Conservation (phyloP, 108 stramenopile genomes). For the Nitzschia putrida region DNA sequence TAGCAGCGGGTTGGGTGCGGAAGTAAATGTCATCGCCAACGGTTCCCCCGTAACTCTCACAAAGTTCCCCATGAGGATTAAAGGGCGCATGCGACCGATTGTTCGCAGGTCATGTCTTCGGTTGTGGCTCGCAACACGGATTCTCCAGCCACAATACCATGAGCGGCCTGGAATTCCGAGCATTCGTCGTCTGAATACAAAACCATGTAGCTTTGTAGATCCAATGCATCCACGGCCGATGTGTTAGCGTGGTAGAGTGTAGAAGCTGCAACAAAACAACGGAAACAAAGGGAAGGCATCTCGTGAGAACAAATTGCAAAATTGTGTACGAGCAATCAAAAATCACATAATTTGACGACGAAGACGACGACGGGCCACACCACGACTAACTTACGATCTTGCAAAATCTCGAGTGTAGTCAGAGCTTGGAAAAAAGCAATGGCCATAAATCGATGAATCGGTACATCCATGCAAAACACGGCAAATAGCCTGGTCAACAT, state of each 20-base stretch:
- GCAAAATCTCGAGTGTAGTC: background rate
- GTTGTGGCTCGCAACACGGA: background rate
- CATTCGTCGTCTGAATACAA: background rate
- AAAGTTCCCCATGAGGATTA: background rate
- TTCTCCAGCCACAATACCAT: background rate
- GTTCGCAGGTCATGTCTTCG: background rate
- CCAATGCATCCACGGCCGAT: background rate
- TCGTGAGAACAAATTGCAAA: too few species aligned
- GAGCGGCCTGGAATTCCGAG: background rate
- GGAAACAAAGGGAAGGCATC: too few species aligned
- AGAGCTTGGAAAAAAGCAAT: background rate
- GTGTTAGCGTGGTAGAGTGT: background rate
- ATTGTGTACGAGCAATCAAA: too few species aligned
- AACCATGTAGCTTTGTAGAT: background rate
- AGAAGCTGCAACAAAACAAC: background rate
- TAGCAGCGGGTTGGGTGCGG: background rate
- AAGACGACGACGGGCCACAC: too few species aligned
- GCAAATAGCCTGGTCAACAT: background rate
- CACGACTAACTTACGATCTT: constrained; percentile 2
- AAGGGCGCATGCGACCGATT: background rate
- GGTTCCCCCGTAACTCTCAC: background rate
- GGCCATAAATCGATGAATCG: background rate
- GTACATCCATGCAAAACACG: background rate
- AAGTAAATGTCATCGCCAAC: background rate
- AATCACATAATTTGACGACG: too few species aligned